These are phyloP conservation scores for Venturia aucupariae DNA, from an alignment of 2,329 filamentous ascomycete species.

Conservation along the genomic window DNA sequence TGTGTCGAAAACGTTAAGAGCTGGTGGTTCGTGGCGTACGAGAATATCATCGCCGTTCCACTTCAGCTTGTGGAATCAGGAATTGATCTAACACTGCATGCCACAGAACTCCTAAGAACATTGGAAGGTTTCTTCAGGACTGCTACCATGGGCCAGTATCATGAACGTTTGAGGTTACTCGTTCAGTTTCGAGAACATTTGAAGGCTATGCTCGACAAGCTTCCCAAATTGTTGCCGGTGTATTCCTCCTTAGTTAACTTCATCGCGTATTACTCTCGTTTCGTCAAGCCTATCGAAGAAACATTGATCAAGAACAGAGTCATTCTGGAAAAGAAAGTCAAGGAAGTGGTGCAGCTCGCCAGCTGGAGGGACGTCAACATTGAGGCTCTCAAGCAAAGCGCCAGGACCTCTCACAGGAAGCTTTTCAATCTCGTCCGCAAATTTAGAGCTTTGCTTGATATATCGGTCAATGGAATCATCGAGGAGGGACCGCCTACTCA, in stretches of 20 bases:
- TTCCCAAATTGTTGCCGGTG: conserved; percentile 41
- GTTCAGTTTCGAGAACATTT: conserved; percentile 55
- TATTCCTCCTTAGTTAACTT: conserved; percentile 64
- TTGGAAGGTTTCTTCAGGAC: conserved; percentile 70
- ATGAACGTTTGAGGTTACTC: conserved; percentile 62
- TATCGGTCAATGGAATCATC: conserved; percentile 58
- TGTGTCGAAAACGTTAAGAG: conserved; percentile 69
- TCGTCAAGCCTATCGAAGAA: conserved; percentile 56
- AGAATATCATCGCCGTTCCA: conserved; percentile 72
- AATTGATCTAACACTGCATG: conserved; percentile 53
- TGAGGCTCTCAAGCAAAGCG: conserved; percentile 76
- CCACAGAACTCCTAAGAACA: conserved; percentile 60
- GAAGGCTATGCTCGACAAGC: conserved; percentile 49
- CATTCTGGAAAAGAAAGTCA: conserved; percentile 82
- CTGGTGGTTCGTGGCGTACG: conserved; percentile 97
- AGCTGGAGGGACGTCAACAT: conserved; percentile 99
- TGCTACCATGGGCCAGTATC: conserved; percentile 74
- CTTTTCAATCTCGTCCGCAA: conserved; percentile 86
- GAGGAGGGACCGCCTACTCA: conserved; percentile 16
- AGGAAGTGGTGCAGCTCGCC: conserved; percentile 81
- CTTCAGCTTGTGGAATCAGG: conserved; percentile 53
- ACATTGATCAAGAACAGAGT: conserved; percentile 57
- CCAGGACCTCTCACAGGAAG: conserved; percentile 81
- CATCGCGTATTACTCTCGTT: conserved; percentile 64
- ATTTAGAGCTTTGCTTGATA: conserved; percentile 69